Evolutionary conservation across 495 filamentous ascomycete genomes (phyloP).

Genomic region (Xylaria telfairii): DNA sequence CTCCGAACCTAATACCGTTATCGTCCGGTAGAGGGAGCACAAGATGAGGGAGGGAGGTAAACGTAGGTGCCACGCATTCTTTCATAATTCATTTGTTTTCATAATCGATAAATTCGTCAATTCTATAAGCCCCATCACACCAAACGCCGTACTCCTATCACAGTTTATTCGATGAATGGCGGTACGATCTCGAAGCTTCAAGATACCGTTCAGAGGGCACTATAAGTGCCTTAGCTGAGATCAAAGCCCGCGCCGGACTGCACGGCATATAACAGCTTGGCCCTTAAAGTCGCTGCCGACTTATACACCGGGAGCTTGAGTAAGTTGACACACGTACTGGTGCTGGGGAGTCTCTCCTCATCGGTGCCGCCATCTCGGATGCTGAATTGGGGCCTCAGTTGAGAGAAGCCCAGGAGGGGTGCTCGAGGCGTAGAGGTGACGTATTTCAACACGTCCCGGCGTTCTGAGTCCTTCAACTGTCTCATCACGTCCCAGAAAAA

Average conservation of each 20-base stretch:
- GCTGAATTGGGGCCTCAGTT: constrained; percentile 84
- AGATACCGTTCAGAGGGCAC: not conserved
- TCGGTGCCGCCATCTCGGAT: constrained; percentile 88
- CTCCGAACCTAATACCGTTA: not conserved
- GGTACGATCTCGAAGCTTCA: not conserved
- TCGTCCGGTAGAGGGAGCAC: not conserved
- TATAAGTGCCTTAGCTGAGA: constrained; percentile 63
- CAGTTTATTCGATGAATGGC: not conserved
- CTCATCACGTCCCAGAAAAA: constrained; percentile 95
- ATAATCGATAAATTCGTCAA: not conserved
- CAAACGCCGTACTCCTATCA: not conserved
- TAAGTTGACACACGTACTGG: constrained; percentile 96
- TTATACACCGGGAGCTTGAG: constrained; percentile 89
- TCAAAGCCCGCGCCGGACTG: constrained; percentile 95
- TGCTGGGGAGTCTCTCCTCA: constrained; percentile 81
- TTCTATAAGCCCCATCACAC: not conserved
- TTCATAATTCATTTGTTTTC: constrained; percentile 10
- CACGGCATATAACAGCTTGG: constrained; percentile 88
- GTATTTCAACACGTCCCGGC: constrained; percentile 89
- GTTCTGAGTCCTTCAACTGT: constrained; percentile 71
- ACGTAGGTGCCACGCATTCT: not conserved
- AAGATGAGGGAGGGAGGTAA: not conserved
- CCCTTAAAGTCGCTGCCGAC: constrained; percentile 64
- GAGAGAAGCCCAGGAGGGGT: constrained; percentile 88
- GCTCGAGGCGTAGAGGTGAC: constrained; percentile 93